These are phyloP conservation scores for Thermoascus crustaceus DNA, from an alignment of 2,329 filamentous ascomycete genomes.

Conservation along the genomic window DNA sequence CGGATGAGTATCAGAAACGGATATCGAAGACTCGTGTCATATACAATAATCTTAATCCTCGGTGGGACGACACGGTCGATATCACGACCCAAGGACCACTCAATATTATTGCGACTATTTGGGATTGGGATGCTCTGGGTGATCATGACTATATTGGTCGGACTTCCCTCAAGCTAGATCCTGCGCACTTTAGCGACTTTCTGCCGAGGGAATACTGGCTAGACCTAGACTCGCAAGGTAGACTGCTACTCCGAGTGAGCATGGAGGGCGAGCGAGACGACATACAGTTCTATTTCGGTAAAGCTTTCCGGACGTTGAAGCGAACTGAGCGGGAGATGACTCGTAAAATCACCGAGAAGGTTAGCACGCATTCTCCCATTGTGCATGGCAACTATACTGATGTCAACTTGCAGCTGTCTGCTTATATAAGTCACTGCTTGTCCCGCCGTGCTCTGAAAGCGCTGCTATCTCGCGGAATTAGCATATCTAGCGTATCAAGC, in stretches of 20 bases:
- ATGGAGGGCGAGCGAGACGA: conserved; percentile 99
- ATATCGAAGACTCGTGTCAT: conserved; percentile 91
- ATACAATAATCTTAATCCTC: conserved; percentile 80
- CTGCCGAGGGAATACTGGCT: conserved; percentile 95
- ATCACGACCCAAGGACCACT: conserved; percentile 86
- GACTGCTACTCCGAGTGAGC: conserved; percentile 79
- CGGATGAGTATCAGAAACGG: conserved; percentile 95
- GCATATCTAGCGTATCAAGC: conserved; percentile 65
- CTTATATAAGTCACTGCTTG: conserved; percentile 84
- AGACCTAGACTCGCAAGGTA: conserved; percentile 89
- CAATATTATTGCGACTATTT: conserved; percentile 92
- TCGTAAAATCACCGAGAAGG: conserved; percentile 94
- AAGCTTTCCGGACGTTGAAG: conserved; percentile 90
- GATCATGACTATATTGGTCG: conserved; percentile 96
- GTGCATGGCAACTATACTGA: neutral
- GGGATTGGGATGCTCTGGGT: conserved; percentile 96
- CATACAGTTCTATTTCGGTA: conserved; percentile 97
- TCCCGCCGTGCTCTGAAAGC: conserved; percentile 71
- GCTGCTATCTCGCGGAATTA: conserved; percentile 64
- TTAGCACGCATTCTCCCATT: conserved; percentile 32
- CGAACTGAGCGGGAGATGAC: conserved; percentile 97
- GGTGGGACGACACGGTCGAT: conserved; percentile 96
- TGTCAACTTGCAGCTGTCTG: conserved; percentile 57
- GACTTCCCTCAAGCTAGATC: conserved; percentile 96
- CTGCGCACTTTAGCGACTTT: conserved; percentile 93